Base-by-base conservation (phyloP, 192 early-diverging fungal genomes). In the Umbelopsis sp. region DNA sequence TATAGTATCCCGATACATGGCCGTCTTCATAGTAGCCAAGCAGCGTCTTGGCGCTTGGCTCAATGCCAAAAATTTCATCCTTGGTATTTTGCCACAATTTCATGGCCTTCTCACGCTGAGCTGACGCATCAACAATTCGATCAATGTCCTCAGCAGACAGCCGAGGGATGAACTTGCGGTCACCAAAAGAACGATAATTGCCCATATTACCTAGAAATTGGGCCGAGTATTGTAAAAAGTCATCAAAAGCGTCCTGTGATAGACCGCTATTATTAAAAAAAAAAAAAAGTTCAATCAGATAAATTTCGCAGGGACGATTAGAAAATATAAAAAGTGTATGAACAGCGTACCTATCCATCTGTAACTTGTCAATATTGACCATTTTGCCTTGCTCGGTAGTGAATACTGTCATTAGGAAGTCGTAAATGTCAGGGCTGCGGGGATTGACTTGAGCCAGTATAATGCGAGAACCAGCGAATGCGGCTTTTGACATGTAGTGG, bases 131-230 rank as follows among this genome's bases (percentile, higher is more conserved):
- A 4, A 89, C 80, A 46, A 88, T 78, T 35, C 33, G 52, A 21
- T 72, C 74, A 47, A 89, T 87, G 11, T 84, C 78, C 30, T 64
- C 64, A 2, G 46, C 70, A 5, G 73, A 44, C 4, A 84, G 45
- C 2, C 87, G 77, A 27, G 88, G 88, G 37, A 89, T 73, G 68
- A 89, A 86, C 76, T 89, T 89, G 46, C 80, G 84, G 75, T 89
- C 86, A 22, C 87, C 88, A 72, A 89, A 89, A 6, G 76, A 77
- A 55, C 85, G 85, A 82, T 88, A 88, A 72, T 89, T 89, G 49
- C 81, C 73, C 18, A 81, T 70, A 74, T 88, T 87, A 67, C 79
- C 73, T 25, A 87, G 46, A 46, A 86, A 81, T 23, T 84, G 81
- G 16, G 71, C 76, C 23, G 71, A 77, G 52, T 88, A 89, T 52